phyloP scores from a whole-genome alignment of 2,329 filamentous ascomycete genomes.

The Lachnellula subtilissima region DNA sequence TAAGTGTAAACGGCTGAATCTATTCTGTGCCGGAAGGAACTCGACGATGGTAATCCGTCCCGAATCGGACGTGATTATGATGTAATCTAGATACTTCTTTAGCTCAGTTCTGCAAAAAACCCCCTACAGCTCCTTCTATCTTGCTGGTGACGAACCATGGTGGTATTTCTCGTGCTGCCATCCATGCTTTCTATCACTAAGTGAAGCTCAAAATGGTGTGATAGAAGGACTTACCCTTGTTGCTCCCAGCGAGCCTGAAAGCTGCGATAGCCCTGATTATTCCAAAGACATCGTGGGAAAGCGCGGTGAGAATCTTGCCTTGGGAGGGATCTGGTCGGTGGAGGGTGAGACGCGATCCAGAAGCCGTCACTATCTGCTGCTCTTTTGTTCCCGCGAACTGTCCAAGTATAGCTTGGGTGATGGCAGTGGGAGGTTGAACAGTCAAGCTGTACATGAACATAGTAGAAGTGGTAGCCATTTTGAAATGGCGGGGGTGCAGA shows the following conservation, averaged over 20 bases:
- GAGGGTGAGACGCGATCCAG: conserved; percentile 83
- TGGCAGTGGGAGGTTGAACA: conserved; percentile 83
- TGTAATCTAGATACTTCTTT: conserved; percentile 64
- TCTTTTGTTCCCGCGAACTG: conserved; percentile 96
- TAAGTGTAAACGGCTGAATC: conserved; percentile 82
- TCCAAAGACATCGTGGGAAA: conserved; percentile 92
- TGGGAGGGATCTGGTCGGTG: conserved; percentile 80
- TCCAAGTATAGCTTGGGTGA: conserved; percentile 86
- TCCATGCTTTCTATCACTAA: conserved; percentile 67
- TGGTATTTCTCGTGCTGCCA: conserved; percentile 41
- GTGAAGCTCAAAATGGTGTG: conserved; percentile 47
- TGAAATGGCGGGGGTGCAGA: conserved; percentile 18
- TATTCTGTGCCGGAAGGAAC: conserved; percentile 80
- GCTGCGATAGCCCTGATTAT: conserved; percentile 86
- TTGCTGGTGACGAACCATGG: conserved; percentile 25
- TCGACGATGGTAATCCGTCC: conserved; percentile 92
- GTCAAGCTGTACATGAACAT: conserved; percentile 99
- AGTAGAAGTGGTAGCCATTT: conserved; percentile 94
- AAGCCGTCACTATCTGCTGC: conserved; percentile 93
- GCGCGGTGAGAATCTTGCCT: conserved; percentile 78
- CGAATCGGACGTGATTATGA: conserved; percentile 93
- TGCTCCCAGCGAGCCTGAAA: conserved; percentile 89
- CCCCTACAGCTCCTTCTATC: conserved; percentile 11
- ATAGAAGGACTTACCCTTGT: conserved; percentile 72
- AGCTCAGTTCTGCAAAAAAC: conserved; percentile 18